These are phyloP conservation scores for Lichtheimia ornata DNA, from an alignment of 371 early-diverging fungal species.

Conservation along the genomic window DNA sequence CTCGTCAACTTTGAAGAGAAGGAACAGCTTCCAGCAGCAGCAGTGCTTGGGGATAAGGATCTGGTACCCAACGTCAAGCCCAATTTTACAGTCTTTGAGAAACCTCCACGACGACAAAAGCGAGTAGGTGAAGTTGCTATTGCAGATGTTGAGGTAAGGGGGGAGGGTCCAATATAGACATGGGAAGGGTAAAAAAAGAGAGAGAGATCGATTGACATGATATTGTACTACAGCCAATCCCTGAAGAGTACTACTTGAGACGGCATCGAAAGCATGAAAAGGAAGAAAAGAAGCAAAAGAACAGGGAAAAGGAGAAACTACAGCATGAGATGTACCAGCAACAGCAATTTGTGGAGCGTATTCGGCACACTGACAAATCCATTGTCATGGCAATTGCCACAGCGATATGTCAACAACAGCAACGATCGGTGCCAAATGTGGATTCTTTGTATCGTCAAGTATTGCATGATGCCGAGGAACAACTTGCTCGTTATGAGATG, in stretches of 20 bases:
- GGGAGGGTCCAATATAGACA: no score
- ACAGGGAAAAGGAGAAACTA: conserved; percentile 65
- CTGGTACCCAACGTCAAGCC: not conserved
- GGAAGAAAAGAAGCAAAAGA: conserved; percentile 67
- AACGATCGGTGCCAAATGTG: conserved; percentile 20
- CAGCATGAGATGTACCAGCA: conserved; percentile 67
- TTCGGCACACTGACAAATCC: conserved; percentile 53
- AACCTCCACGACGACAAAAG: conserved; percentile 8
- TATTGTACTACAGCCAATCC: conserved; percentile 4
- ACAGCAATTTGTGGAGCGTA: conserved; percentile 58
- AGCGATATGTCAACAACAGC: conserved; percentile 35
- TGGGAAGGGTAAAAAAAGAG: no score
- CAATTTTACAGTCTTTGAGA: conserved; percentile 5
- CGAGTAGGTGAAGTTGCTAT: conserved; percentile 3
- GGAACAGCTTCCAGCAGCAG: not conserved
- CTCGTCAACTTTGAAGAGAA: not conserved
- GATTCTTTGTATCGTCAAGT: conserved; percentile 48
- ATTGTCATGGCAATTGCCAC: conserved; percentile 39
- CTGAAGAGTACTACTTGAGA: conserved; percentile 60
- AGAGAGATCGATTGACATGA: not conserved
- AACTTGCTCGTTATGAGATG: conserved; percentile 51
- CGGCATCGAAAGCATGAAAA: conserved; percentile 65
- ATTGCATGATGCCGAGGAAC: conserved; percentile 56
- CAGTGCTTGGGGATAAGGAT: not conserved
- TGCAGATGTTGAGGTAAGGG: conserved; percentile 12